Evolutionary conservation across 176 grass and related monocot genomes (phyloP).

Genomic region (Oryza australiensis): DNA sequence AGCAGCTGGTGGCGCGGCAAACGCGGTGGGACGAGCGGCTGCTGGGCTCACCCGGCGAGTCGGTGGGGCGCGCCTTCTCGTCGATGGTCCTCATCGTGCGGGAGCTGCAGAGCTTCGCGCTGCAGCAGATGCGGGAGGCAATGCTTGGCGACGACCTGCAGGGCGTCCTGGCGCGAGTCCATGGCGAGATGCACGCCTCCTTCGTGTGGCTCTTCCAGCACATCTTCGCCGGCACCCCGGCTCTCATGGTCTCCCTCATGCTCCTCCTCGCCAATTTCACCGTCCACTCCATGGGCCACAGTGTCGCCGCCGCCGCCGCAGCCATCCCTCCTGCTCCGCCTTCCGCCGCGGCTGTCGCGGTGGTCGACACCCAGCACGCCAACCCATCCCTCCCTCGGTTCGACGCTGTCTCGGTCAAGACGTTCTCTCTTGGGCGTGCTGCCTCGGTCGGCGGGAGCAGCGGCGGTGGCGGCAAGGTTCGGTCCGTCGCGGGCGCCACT

Average conservation of each 20-base stretch:
- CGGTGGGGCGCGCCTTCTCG: constrained; percentile 78
- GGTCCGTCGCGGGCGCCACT: constrained; percentile 53
- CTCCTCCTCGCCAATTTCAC: constrained; percentile 97
- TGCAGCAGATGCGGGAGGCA: constrained; percentile 62
- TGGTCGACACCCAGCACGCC: constrained; percentile 28
- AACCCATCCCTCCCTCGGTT: constrained; percentile 29
- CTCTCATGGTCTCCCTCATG: constrained; percentile 94
- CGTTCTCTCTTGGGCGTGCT: constrained; percentile 52
- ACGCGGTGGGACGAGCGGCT: constrained; percentile 51
- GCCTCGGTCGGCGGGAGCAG: constrained; percentile 63
- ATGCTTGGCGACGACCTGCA: constrained; percentile 66
- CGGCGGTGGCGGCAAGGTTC: constrained; percentile 56
- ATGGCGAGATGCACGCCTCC: constrained; percentile 80
- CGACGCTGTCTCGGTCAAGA: constrained; percentile 43
- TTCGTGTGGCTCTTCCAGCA: constrained; percentile 99
- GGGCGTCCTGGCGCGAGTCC: constrained; percentile 60
- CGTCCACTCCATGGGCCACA: constrained; percentile 77
- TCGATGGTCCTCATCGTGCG: constrained; percentile 96
- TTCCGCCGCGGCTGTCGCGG: background rate
- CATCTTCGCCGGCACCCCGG: constrained; percentile 84
- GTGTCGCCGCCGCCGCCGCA: constrained; percentile 34
- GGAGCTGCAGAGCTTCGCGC: constrained; percentile 84
- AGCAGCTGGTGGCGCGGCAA: background rate
- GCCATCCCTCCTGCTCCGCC: constrained; percentile 26
- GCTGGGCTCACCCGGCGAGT: constrained; percentile 52